Evolutionary conservation across 495 filamentous ascomycete species (phyloP).

Genomic region (Penicillium macrosclerotiorum): DNA sequence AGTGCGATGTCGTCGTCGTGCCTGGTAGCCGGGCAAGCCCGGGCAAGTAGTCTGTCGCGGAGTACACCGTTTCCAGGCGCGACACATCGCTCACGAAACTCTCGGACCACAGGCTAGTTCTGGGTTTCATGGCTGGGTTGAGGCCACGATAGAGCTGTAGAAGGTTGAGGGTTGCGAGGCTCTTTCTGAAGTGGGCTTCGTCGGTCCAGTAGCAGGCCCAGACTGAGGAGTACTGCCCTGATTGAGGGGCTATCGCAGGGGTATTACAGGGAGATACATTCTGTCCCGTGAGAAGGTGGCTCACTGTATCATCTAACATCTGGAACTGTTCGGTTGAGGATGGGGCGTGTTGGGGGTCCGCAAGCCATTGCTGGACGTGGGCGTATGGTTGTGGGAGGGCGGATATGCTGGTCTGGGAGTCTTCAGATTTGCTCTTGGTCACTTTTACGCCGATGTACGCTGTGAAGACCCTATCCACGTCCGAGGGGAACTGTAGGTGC

Average conservation of each 20-base stretch:
- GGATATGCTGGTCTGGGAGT: not conserved
- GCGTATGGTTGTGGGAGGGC: not conserved
- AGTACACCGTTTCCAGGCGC: conserved; percentile 24
- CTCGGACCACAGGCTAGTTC: conserved; percentile 17
- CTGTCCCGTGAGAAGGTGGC: not conserved
- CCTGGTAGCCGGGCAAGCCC: conserved; percentile 15
- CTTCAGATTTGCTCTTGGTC: not conserved
- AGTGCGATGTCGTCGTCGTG: conserved; percentile 3
- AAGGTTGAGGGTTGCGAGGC: conserved; percentile 5
- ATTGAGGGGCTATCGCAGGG: not conserved
- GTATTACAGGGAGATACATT: not conserved
- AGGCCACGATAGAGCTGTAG: not conserved
- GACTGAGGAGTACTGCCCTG: not conserved
- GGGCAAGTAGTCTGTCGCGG: conserved; percentile 19
- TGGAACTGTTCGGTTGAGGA: conserved; percentile 12
- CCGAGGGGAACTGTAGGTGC: conserved; percentile 2
- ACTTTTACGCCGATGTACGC: conserved; percentile 18
- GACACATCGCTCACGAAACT: conserved; percentile 6
- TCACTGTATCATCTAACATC: conserved; percentile 9
- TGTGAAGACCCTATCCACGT: conserved; percentile 9
- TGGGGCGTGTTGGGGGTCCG: not conserved
- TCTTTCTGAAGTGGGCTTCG: conserved; percentile 5
- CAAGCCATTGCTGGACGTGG: conserved; percentile 8
- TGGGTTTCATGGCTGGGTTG: not conserved
- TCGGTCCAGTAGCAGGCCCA: conserved; percentile 22